A percentile compares a stretch with the other conserved stretches of the same genome.
Evolutionary conservation across 352 stramenopile species (phyloP).

Genomic region (Phytophthora ohioensis): DNA sequence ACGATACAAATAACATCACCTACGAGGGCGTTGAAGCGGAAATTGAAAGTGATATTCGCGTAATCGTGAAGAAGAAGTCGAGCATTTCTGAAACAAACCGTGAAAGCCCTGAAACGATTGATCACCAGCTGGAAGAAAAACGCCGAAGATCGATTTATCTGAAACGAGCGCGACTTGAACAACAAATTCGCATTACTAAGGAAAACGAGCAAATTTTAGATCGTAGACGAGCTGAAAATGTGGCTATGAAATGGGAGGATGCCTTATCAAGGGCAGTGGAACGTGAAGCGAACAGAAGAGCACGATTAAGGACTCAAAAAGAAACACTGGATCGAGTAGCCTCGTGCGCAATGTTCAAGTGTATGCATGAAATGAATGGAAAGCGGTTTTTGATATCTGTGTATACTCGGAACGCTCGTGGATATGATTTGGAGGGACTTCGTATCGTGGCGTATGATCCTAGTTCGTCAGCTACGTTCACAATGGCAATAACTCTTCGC

Average conservation of each 20-base stretch:
- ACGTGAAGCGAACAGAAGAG: conserved; percentile 18
- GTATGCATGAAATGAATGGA: conserved; percentile 49
- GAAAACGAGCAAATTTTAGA: conserved; percentile 40
- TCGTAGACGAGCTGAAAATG: conserved; percentile 49
- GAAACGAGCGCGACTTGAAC: conserved; percentile 38
- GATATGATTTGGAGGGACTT: conserved; percentile 61
- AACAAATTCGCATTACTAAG: conserved; percentile 4
- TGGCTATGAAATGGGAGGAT: conserved; percentile 64
- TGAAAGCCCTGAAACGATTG: conserved; percentile 1
- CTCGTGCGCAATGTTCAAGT: conserved; percentile 44
- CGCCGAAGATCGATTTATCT: conserved; percentile 29
- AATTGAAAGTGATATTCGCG: conserved; percentile 16
- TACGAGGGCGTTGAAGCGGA: conserved; percentile 9
- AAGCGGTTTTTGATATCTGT: conserved; percentile 58
- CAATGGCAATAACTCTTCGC: conserved; percentile 47
- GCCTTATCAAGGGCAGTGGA: conserved; percentile 36
- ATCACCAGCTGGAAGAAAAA: conserved; percentile 32
- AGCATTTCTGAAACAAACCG: background rate
- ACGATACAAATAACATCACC: background rate
- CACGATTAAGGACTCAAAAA: conserved; percentile 25
- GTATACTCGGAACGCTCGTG: conserved; percentile 48
- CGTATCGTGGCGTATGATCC: conserved; percentile 67
- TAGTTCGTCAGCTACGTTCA: conserved; percentile 43
- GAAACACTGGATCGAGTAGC: conserved; percentile 29
- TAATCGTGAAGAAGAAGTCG: conserved; percentile 11